A percentile compares a stretch with the other conserved stretches of the same genome.
These are phyloP conservation scores for Amesomyces nigricolor DNA, from an alignment of 2,329 filamentous ascomycete genomes.

Conservation along the genomic window DNA sequence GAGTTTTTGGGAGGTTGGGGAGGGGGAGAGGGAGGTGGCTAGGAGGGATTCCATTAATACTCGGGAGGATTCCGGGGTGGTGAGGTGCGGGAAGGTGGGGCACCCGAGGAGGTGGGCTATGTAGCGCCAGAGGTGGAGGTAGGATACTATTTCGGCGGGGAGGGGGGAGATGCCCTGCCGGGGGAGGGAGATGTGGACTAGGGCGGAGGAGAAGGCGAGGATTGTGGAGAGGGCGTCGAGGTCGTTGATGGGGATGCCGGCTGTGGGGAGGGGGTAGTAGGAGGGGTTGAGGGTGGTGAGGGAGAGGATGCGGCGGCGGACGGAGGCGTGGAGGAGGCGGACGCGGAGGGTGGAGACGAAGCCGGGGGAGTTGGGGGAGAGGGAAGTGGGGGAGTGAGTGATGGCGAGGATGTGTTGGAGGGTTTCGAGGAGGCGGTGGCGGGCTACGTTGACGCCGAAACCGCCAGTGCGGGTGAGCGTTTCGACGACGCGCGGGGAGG, in stretches of 20 bases:
- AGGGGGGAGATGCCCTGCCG: conserved; percentile 65
- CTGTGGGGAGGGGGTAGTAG: conserved; percentile 56
- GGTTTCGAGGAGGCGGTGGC: conserved; percentile 60
- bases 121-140: conserved; percentile 70
- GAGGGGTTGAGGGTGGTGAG: conserved; percentile 47
- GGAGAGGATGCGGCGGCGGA: conserved; percentile 58
- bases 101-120: conserved; percentile 67
- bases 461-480: conserved; percentile 69
- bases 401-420: conserved; percentile 71
- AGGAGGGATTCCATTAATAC: conserved; percentile 63
- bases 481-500: conserved; percentile 66
- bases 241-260: conserved; percentile 67
- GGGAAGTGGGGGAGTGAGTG: conserved; percentile 56
- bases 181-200: conserved; percentile 65
- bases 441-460: conserved; percentile 62
- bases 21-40: conserved; percentile 60
- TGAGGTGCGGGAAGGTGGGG: conserved; percentile 56
- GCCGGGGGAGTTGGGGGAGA: conserved; percentile 61
- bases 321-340: conserved; percentile 62
- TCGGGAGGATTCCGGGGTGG: conserved; percentile 43
- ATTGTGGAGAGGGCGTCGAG: conserved; percentile 70
- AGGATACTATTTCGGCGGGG: conserved; percentile 59
- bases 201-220: conserved; percentile 59
- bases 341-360: conserved; percentile 61
- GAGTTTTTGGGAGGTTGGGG: conserved; percentile 55